A percentile compares a stretch with the other conserved stretches of the same genome.
These are phyloP conservation scores for Phytophthora pini DNA, from an alignment of 352 stramenopile species.

Conservation along the genomic window DNA sequence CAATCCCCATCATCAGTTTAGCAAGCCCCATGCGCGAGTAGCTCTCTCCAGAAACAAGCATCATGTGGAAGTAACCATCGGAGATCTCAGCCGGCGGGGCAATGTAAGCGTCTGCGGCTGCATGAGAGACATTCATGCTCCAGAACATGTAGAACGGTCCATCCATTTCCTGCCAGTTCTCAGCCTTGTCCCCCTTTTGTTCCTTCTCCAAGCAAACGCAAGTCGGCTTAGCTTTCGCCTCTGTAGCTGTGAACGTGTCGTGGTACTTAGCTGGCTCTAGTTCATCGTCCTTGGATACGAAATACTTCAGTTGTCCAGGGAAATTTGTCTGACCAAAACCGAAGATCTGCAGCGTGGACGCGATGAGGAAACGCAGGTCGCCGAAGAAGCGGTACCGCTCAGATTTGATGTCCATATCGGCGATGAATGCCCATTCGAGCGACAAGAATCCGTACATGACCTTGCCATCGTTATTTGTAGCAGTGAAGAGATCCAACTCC, in stretches of 20 bases:
- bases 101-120: conserved; percentile 50
- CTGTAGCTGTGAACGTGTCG: conserved; percentile 23
- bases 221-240: conserved; percentile 23
- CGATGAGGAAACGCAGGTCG: conserved; percentile 60
- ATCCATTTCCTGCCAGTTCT: conserved; percentile 48
- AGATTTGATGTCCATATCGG: conserved; percentile 79
- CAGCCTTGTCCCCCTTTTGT: conserved; percentile 14
- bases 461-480: conserved; percentile 51
- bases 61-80: conserved; percentile 70
- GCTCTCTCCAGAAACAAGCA: conserved; percentile 52
- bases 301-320: conserved; percentile 47
- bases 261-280: conserved; percentile 45
- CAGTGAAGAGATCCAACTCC: conserved; percentile 71
- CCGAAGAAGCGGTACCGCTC: conserved; percentile 69
- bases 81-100: conserved; percentile 52
- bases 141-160: conserved; percentile 70
- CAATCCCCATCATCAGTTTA: conserved; percentile 60
- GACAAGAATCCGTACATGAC: conserved; percentile 83
- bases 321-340: conserved; percentile 45
- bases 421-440: conserved; percentile 86
- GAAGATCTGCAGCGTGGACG: conserved; percentile 49
- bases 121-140: conserved; percentile 64
- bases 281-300: conserved; percentile 39
- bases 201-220: conserved; percentile 34
- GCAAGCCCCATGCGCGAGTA: conserved; percentile 46